Conservation (phyloP, 164 flowering plant genomes). For the Annona squamosa region DNA sequence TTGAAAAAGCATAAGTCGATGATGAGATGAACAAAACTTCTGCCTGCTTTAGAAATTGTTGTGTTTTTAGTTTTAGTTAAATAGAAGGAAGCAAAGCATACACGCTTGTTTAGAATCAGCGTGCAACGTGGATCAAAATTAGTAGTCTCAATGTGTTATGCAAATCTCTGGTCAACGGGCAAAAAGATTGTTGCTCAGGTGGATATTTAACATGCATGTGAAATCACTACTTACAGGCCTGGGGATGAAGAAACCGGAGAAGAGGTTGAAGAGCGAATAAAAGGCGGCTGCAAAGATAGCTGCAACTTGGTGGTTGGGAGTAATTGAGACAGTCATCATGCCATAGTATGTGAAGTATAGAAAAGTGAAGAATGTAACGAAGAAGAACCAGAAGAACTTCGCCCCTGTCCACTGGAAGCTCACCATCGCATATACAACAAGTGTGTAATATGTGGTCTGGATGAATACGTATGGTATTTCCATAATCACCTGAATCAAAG, state of each 20-base stretch:
- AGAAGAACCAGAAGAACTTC: constrained; percentile 46
- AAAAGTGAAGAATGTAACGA: constrained; percentile 35
- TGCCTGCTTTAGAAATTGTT: no score
- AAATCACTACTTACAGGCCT: constrained; percentile 42
- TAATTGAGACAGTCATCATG: constrained; percentile 49
- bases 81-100: no score
- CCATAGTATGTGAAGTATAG: constrained; percentile 51
- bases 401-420: constrained; percentile 35
- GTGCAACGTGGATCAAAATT: no score
- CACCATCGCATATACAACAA: constrained; percentile 43
- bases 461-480: constrained; percentile 36
- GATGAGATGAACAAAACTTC: background rate
- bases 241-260: constrained; percentile 87
- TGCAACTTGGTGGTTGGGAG: constrained; percentile 46
- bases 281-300: constrained; percentile 63
- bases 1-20: background rate
- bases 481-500: constrained; percentile 25
- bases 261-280: constrained; percentile 66
- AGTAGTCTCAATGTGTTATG: background rate
- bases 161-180: background rate
- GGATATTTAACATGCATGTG: background rate
- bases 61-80: no score
- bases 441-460: constrained; percentile 29
- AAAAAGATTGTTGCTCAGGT: background rate
- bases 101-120: no score